Evolutionary conservation across 768 basidiomycete genomes (phyloP), one percentile per base, ranked within the genome.

Genomic region (Pleurotus platypus): DNA sequence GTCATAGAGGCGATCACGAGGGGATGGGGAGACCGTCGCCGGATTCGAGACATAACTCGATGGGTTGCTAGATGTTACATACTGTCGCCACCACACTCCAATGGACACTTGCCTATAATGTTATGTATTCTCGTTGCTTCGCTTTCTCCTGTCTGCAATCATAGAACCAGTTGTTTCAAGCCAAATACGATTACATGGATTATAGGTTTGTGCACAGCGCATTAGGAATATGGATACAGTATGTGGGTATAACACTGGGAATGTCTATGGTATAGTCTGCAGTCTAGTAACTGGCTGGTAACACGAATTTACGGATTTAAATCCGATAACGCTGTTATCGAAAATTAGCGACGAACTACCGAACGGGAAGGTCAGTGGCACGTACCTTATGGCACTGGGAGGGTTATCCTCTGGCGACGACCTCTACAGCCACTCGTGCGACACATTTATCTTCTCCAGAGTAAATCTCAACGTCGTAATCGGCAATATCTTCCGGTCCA

Each of bases 381-480:
- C 27, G 11, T 50, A 35, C 49, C 49, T 50, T 26, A 35, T 50
- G 20, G 42, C 12, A 40, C 22, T 24, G 27, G 15, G 42, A 18
- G n/a, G 18, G 20, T 22, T 54, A 54, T 24, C 39, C 37, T 48
- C 62, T 62, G 40, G 64, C 68, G 22, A 76, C 78, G 57, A 88
- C 80, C 62, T 86, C 84, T n/a, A 86, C 72, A 20, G 80, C 69
- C 40, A 83, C 77, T 56, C 75, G 75, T 51, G 77, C 82, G 18
- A 86, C 68, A 64, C 84, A 86, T 46, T 74, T 70, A 2, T 75
- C 79, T 49, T 76, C 77, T 55, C 77, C 76, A 38, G 75, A 75
- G 63, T 81, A 87, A 24, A 88, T 74, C 5, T 82, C 86, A 57
- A 86, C 71, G 5, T 74, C 74, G 56, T 79, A 64, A 65, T 80